Evolutionary conservation across 768 basidiomycete species (phyloP).

Genomic region (Porphyrellus cyaneotinctus): DNA sequence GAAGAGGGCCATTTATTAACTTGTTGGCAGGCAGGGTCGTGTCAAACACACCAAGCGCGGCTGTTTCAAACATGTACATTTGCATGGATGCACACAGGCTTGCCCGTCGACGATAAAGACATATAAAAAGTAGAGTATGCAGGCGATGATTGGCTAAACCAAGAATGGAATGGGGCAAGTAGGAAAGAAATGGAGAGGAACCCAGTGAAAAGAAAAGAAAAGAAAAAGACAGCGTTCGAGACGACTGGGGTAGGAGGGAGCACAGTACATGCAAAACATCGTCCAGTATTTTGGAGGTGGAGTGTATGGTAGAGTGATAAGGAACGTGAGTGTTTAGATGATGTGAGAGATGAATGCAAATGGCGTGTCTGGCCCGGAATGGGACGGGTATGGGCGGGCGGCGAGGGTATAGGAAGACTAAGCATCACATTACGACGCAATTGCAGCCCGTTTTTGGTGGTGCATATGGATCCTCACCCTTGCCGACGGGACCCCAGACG

Average conservation of each 20-base stretch:
- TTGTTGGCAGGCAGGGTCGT: slow-evolving; percentile 1
- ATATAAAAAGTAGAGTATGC: slow-evolving; percentile 32
- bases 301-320: slow-evolving; percentile 27
- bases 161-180: slow-evolving; percentile 14
- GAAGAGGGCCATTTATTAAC: slow-evolving; percentile 4
- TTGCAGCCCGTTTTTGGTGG: slow-evolving; percentile 72
- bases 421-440: slow-evolving; percentile 64
- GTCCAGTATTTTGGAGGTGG: slow-evolving; percentile 27
- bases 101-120: slow-evolving; percentile 30
- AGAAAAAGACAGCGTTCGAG: slow-evolving; percentile 5
- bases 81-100: slow-evolving; percentile 24
- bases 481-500: slow-evolving; percentile 89
- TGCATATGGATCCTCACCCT: slow-evolving; percentile 90
- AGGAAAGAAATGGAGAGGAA: background rate
- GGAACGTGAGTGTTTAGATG: slow-evolving; percentile 28
- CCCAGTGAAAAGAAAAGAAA: background rate
- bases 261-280: slow-evolving; percentile 25
- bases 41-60: background rate
- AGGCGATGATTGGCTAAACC: slow-evolving; percentile 17
- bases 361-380: slow-evolving; percentile 12
- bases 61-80: slow-evolving; percentile 29
- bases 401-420: slow-evolving; percentile 31
- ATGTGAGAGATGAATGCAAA: slow-evolving; percentile 18
- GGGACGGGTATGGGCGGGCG: slow-evolving; percentile 30
- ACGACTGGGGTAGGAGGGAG: slow-evolving; percentile 7